Conservation (phyloP, 2,329 filamentous ascomycete genomes). For the Canariomyces notabilis region DNA sequence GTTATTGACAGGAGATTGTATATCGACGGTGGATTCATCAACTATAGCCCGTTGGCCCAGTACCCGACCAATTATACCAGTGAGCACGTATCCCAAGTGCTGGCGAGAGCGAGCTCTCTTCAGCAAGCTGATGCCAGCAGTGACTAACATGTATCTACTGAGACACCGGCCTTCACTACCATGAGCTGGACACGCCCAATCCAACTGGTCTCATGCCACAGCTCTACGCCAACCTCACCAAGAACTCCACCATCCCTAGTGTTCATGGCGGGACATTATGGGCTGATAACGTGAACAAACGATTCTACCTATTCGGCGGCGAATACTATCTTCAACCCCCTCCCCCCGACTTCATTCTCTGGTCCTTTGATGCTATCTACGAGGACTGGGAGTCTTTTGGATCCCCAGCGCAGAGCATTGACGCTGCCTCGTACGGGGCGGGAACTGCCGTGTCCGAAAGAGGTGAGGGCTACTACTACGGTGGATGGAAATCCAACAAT, state of each 20-base stretch:
- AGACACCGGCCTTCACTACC: conserved; percentile 53
- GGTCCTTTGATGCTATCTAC: conserved; percentile 52
- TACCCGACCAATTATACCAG: conserved; percentile 52
- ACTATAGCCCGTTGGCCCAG: conserved; percentile 46
- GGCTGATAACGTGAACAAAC: conserved; percentile 58
- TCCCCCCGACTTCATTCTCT: conserved; percentile 42
- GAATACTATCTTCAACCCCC: conserved; percentile 44
- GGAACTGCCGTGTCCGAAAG: conserved; percentile 49
- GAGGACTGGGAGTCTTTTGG: conserved; percentile 50
- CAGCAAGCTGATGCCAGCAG: background rate
- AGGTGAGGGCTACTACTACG: conserved; percentile 57
- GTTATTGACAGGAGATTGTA: conserved; percentile 56
- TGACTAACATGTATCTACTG: background rate
- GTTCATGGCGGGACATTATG: conserved; percentile 47
- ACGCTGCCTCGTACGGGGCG: conserved; percentile 52
- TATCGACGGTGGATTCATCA: conserved; percentile 57
- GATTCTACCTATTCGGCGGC: conserved; percentile 59
- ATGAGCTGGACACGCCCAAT: conserved; percentile 46
- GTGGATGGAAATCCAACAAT: conserved; percentile 55
- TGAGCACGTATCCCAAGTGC: conserved; percentile 32
- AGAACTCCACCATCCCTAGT: conserved; percentile 51
- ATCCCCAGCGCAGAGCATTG: conserved; percentile 35
- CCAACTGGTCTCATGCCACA: conserved; percentile 43
- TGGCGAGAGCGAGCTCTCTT: too few relatives aligned
- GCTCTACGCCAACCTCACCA: conserved; percentile 53